phyloP scores from a whole-genome alignment of 768 basidiomycete species.

The Suillus cothurnatus region DNA sequence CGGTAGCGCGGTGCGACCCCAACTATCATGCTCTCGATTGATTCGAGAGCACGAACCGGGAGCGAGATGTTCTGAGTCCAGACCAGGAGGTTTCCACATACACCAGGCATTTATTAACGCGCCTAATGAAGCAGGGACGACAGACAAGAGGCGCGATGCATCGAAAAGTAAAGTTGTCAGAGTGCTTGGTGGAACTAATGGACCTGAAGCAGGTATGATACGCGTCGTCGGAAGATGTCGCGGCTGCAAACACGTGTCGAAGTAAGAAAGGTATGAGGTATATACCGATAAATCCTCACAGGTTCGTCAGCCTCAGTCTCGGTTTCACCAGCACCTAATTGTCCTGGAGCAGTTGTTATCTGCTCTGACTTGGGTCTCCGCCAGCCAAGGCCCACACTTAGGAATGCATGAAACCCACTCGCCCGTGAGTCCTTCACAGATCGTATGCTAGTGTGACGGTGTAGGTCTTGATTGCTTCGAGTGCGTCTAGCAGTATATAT shows the following conservation, averaged over 20 bases:
- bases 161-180: slow-evolving; percentile 68
- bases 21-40: slow-evolving; percentile 10
- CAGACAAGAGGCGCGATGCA: slow-evolving; percentile 65
- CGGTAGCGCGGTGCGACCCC: slow-evolving; percentile 42
- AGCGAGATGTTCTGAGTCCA: slow-evolving; percentile 11
- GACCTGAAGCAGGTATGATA: slow-evolving; percentile 50
- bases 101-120: slow-evolving; percentile 63
- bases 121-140: slow-evolving; percentile 74
- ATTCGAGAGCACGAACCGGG: slow-evolving; percentile 9
- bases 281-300: slow-evolving; percentile 42
- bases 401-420: slow-evolving; percentile 23
- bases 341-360: slow-evolving; percentile 67
- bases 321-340: slow-evolving; percentile 69
- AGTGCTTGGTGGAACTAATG: slow-evolving; percentile 50
- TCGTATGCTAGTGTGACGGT: slow-evolving; percentile 12
- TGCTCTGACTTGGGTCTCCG: slow-evolving; percentile 41
- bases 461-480: slow-evolving; percentile 24
- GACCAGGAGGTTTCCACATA: slow-evolving; percentile 47
- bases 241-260: slow-evolving; percentile 40
- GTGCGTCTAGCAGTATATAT: slow-evolving; percentile 26
- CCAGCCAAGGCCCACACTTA: slow-evolving; percentile 30
- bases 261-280: slow-evolving; percentile 7
- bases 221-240: slow-evolving; percentile 72
- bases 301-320: slow-evolving; percentile 81
- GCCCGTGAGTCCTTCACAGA: slow-evolving; percentile 16